A percentile compares a stretch with the other conserved stretches of the same genome.
Conservation (phyloP, 495 filamentous ascomycete species). For the Neurospora hispaniola region DNA sequence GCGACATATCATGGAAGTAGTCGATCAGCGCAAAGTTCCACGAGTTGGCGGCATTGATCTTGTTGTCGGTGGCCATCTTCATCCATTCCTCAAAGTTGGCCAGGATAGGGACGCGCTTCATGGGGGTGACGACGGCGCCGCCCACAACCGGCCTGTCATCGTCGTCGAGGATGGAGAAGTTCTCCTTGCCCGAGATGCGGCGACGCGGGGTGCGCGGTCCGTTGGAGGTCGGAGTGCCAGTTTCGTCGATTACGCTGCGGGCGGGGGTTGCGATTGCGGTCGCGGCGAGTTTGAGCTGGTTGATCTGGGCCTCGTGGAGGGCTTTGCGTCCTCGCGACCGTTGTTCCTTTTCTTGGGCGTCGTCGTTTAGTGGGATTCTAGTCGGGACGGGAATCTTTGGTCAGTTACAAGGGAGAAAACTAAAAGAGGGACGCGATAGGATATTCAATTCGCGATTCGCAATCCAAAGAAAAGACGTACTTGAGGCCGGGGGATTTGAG, state of each 20-base stretch:
- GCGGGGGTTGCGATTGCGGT: slow-evolving; percentile 51
- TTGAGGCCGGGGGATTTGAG: slow-evolving; percentile 17
- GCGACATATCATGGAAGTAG: slow-evolving; percentile 98
- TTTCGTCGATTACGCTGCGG: slow-evolving; percentile 51
- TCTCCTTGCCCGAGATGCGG: slow-evolving; percentile 41
- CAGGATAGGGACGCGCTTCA: slow-evolving; percentile 90
- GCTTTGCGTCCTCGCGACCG: slow-evolving; percentile 81
- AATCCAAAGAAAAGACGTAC: slow-evolving; percentile 42
- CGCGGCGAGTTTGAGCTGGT: slow-evolving; percentile 81
- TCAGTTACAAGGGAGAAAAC: not conserved
- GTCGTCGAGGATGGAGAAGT: slow-evolving; percentile 38
- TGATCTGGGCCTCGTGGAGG: slow-evolving; percentile 81
- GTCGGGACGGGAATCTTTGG: not conserved
- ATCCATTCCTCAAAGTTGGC: slow-evolving; percentile 99
- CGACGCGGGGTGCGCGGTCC: slow-evolving; percentile 48
- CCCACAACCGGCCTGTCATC: slow-evolving; percentile 50
- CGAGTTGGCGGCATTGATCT: slow-evolving; percentile 97
- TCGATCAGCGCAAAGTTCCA: slow-evolving; percentile 99
- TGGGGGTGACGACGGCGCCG: slow-evolving; percentile 71
- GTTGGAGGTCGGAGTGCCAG: slow-evolving; percentile 41
- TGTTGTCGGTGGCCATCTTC: slow-evolving; percentile 99
- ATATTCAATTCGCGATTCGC: slow-evolving; percentile 3
- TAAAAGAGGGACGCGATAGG: not conserved
- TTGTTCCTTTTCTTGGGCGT: slow-evolving; percentile 80
- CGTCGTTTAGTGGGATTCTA: slow-evolving; percentile 88